Conservation (phyloP, 2,329 filamentous ascomycete species). For the Verticillium nubilum region DNA sequence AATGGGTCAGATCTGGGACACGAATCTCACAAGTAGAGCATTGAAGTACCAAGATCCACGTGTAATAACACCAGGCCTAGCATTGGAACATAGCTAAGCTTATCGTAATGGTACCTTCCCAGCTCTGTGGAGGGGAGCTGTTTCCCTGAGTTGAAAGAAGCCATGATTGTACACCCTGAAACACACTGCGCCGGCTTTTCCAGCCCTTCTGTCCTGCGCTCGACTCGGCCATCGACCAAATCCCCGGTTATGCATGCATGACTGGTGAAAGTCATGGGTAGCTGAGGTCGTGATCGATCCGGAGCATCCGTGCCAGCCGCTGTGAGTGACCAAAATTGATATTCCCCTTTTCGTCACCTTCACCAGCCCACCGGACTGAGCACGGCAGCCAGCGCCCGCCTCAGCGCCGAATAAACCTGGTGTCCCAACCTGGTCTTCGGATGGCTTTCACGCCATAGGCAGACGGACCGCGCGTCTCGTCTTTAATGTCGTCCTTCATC, state of each 20-base stretch:
- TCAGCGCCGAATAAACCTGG: constrained; percentile 6
- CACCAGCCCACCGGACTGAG: neutral
- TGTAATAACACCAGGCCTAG: neutral
- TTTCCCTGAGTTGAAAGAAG: neutral
- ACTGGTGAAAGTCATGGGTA: constrained; percentile 41
- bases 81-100: neutral
- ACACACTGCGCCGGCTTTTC: neutral
- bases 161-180: neutral
- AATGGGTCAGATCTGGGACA: neutral
- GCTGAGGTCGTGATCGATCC: neutral
- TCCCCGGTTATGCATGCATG: constrained; percentile 39
- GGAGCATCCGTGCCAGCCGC: neutral
- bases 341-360: neutral
- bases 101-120: neutral
- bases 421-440: constrained; percentile 13
- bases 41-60: neutral
- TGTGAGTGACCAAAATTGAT: neutral
- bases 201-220: neutral
- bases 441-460: constrained; percentile 11
- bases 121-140: neutral
- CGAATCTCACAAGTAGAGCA: neutral
- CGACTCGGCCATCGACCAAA: constrained; percentile 28
- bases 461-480: neutral
- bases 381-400: neutral
- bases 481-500: constrained; percentile 1